phyloP scores from a whole-genome alignment of 129 eudicot genomes.

The Lactuca sativa region DNA sequence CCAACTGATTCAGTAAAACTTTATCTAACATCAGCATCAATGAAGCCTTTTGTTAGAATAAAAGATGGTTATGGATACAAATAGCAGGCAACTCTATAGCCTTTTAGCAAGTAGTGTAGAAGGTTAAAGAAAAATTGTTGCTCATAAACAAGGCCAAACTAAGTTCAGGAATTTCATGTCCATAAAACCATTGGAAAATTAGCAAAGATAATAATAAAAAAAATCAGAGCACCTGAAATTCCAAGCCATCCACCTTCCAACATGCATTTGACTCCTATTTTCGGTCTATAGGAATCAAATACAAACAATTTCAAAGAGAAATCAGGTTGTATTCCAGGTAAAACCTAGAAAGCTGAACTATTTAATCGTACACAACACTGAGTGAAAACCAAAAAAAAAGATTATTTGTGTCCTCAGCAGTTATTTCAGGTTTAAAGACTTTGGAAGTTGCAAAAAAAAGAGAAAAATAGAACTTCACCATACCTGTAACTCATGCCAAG shows the following conservation, averaged over 20 bases:
- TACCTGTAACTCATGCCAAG: no score
- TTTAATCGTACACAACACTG: not conserved
- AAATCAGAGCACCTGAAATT: conserved; percentile 3
- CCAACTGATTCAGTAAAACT: not conserved
- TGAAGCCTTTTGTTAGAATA: not conserved
- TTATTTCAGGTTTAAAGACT: not conserved
- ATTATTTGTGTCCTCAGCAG: not conserved
- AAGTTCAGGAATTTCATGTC: not conserved
- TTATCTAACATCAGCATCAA: not conserved
- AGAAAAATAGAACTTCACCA: not conserved
- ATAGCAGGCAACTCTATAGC: conserved; percentile 3
- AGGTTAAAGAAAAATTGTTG: not conserved
- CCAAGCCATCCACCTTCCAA: conserved; percentile 7
- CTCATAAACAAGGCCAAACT: not conserved
- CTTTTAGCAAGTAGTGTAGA: not conserved
- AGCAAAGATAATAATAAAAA: not conserved
- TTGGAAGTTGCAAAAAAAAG: not conserved
- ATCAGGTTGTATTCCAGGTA: conserved; percentile 8
- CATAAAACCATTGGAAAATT: no score
- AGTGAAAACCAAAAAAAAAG: not conserved
- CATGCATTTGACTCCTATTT: not conserved
- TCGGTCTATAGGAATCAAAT: not conserved
- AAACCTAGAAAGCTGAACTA: not conserved
- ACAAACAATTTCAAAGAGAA: conserved; percentile 1
- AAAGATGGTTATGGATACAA: not conserved